Base-by-base conservation (phyloP, 1,284 basidiomycete species). In the Xerocomus amazonicus region DNA sequence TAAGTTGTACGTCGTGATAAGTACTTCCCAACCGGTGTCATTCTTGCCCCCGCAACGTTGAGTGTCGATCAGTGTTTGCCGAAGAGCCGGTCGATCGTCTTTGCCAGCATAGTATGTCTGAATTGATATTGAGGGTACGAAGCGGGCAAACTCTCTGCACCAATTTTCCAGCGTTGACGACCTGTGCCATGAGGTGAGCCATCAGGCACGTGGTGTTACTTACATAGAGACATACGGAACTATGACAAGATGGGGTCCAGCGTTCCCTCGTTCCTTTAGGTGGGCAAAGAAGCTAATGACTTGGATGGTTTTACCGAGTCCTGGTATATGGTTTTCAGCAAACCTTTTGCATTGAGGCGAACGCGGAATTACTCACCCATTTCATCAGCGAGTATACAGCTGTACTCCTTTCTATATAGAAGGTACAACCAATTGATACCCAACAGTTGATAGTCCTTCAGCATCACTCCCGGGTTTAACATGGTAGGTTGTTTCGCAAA, bases 121-220 rank as follows among this genome's bases (percentile, higher is more conserved):
- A 10, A 97, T 83, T n/a, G 81, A 75, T 65, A 99, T 86, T 5
- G 76, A 77, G 0, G 94, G 93, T 2, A 90, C 91, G 61, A 99
- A 99, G 39, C 84, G 84, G 34, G 84, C 80, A 65, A 99, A 97
- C 70, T 99, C 97, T 56, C 97, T 83, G 66, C 90, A 89, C 97
- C 97, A 99, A 64, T 99, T 99, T 70, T 99, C 97, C 19, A 99
- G 73, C 0, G 95, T 98, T 3, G 96, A 99, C 1, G 95, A 94
- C 13, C 90, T 92, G 56, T 31, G 42, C 42, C 9, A 47, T 23
- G 41, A 39, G 39, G 47, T 35, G 27, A 46, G 63, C 54, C 33
- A 58, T 43, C 32, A 41, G 13, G 55, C 27, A 35, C 27, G 13
- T 27, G 28, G 16, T 70, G 4, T 76, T 77, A 31, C 76, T 80